phyloP scores from a whole-genome alignment of 371 early-diverging fungal species.

The Saksenaea vasiformis region DNA sequence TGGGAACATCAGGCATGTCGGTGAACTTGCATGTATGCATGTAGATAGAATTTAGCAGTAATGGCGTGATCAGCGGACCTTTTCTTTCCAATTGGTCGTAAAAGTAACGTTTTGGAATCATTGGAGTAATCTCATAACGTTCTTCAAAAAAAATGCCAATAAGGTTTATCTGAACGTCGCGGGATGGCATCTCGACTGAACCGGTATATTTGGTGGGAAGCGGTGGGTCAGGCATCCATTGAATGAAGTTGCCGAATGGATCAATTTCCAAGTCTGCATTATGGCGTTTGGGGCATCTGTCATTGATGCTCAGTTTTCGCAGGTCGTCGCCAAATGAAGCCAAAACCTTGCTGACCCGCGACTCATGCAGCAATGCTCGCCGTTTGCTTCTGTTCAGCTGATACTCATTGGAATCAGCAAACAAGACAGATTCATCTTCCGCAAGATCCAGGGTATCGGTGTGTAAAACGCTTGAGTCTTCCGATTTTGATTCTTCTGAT shows the following conservation, averaged over 20 bases:
- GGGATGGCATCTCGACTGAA: slow-evolving; percentile 33
- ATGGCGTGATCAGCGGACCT: slow-evolving; percentile 32
- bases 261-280: slow-evolving; percentile 14
- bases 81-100: slow-evolving; percentile 27
- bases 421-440: slow-evolving; percentile 10
- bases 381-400: slow-evolving; percentile 14
- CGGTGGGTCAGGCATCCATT: slow-evolving; percentile 26
- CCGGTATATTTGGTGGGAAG: slow-evolving; percentile 21
- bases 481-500: not conserved
- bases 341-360: slow-evolving; percentile 18
- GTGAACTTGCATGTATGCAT: slow-evolving; percentile 16
- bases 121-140: slow-evolving; percentile 10
- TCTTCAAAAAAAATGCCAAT: slow-evolving; percentile 30
- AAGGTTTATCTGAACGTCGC: slow-evolving; percentile 27
- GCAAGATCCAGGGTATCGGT: slow-evolving; percentile 3
- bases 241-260: slow-evolving; percentile 27
- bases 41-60: slow-evolving; percentile 37
- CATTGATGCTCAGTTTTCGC: slow-evolving; percentile 20
- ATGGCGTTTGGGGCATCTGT: slow-evolving; percentile 13
- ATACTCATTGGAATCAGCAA: slow-evolving; percentile 16
- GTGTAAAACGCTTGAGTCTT: not conserved
- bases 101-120: slow-evolving; percentile 19
- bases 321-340: slow-evolving; percentile 19
- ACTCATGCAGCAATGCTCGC: slow-evolving; percentile 20
- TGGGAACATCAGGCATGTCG: slow-evolving; percentile 16